Evolutionary conservation across 495 filamentous ascomycete genomes (phyloP), one percentile per base, ranked within the genome.

Genomic region (Entonaema liquescens): DNA sequence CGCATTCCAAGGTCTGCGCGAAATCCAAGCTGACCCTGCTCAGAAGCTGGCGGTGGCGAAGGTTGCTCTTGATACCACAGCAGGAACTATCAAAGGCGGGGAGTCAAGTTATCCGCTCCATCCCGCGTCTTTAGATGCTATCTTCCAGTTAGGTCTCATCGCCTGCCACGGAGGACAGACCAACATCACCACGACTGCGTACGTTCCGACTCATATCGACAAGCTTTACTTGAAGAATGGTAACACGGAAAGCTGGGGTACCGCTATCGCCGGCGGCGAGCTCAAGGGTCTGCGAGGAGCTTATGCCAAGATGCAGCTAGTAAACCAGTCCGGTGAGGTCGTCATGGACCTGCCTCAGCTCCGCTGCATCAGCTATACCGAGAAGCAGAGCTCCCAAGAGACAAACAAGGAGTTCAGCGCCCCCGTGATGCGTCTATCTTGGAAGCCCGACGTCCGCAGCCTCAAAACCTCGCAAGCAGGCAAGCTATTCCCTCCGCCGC

Each of bases 101-200:
- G 53, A 81, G 56, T 76, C 76, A 1, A 60, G 68, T 0, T 79
- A 78, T 60, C 25, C 81, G 7, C 65, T 83, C 13, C 82, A 84
- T 54, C 82, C 82, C 5, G 67, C 79, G 2, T 74, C 80, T 2
- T 53, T 79, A 2, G 76, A 78, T 56, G 57, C 53, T 3, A 42
- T 70, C n/a, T 42, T 79, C 8, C 77, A 76, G 33, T 58, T 70
- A 3, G 59, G 67, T 0, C 66, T 79, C 25, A 70, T 75, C 8
- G 66, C 76, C 11, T 72, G 66, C 19, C 44, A 69, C 36, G 75
- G 61, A 12, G 68, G 71, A 2, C 67, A 58, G 15, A n/a, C 19
- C 6, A 53, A 62, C 1, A 23, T 25, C 1, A 57, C 54, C 7
- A 50, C 7, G 7, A 62, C 31, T 7, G 65, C 65, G 0, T 60